Base-by-base conservation (phyloP, 2,329 filamentous ascomycete species). In the Metarhizium humberi region DNA sequence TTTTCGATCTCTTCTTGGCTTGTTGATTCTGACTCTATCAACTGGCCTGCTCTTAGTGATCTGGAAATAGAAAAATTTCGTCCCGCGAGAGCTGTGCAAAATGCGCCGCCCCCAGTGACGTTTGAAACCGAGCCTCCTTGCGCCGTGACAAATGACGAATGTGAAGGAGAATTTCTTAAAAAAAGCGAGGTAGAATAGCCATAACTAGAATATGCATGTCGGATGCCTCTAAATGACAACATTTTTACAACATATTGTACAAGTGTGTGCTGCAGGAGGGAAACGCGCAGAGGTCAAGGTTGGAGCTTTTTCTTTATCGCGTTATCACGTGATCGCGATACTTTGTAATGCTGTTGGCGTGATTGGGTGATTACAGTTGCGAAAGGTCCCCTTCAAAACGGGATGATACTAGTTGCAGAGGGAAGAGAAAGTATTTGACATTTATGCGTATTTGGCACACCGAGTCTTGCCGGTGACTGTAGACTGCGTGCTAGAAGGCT, bases 1-100 rank as follows among this genome's bases (percentile, higher is more conserved):
- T 75, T 74, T 66, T 90, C 87, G 55, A 82, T 74, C 5, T 80
- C 74, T 11, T 67, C 60, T 10, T 38, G 10, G 3, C 58, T 29
- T 32, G 43, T 38, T 54, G 38, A 4, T n/a, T 13, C 13, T 11
- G 47, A 18, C 48, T 49, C n/a, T 25, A 13, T 20, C 11, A 52
- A 11, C 4, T 56, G 29, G 16, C 63, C 62, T 48, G 66, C 62
- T 58, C 58, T 62, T 50, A 61, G 56, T 53, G 40, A 52, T 58
- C 58, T 59, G n/a, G 65, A 66, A 3, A 55, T 62, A 36, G 69
- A 69, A 61, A 71, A 66, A 16, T 53, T 58, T 56, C 66, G 66
- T 58, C 30, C 16, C 6, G n/a, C 32, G 29, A 11, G n/a, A 8
- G 45, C 18, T 34, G n/a, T n/a, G 18, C 30, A 16, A 40, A 29